A percentile compares a stretch with the other conserved stretches of the same genome.
Evolutionary conservation across 257 asterid species (phyloP).

Genomic region (Scutellaria minor): DNA sequence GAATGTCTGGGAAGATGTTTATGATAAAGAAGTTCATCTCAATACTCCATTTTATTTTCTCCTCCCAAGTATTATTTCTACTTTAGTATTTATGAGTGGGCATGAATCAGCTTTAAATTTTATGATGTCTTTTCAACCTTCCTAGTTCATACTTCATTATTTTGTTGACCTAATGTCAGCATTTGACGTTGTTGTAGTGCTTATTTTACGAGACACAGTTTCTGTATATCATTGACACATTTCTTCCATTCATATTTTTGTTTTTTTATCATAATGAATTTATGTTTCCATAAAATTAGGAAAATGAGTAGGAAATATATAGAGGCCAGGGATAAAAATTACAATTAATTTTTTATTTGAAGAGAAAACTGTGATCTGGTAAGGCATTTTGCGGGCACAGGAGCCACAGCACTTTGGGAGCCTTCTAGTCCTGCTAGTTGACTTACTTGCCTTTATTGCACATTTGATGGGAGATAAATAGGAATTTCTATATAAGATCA

Average conservation of each 20-base stretch:
- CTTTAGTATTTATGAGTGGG: neutral
- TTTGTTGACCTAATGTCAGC: neutral
- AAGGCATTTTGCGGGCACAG: neutral
- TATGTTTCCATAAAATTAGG: slow-evolving; percentile 10
- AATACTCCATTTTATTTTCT: neutral
- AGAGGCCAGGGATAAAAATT: slow-evolving; percentile 6
- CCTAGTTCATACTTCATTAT: neutral
- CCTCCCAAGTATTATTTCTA: slow-evolving; percentile 17
- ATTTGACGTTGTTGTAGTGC: slow-evolving; percentile 27
- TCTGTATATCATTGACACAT: neutral
- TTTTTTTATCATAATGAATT: neutral
- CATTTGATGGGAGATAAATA: slow-evolving; percentile 1
- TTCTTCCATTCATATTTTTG: neutral
- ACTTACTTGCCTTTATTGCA: slow-evolving; percentile 15
- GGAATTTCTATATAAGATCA: neutral
- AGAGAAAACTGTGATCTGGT: neutral
- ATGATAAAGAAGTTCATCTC: neutral
- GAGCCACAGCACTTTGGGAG: neutral
- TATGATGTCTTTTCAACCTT: neutral
- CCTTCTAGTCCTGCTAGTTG: slow-evolving; percentile 17
- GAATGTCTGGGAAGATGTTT: slow-evolving; percentile 11
- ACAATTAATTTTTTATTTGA: slow-evolving; percentile 13
- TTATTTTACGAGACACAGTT: neutral
- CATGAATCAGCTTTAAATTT: neutral
- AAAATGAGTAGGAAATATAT: slow-evolving; percentile 3